Conservation (phyloP, 169 alveolate genomes). For the Theileria sp. region DNA sequence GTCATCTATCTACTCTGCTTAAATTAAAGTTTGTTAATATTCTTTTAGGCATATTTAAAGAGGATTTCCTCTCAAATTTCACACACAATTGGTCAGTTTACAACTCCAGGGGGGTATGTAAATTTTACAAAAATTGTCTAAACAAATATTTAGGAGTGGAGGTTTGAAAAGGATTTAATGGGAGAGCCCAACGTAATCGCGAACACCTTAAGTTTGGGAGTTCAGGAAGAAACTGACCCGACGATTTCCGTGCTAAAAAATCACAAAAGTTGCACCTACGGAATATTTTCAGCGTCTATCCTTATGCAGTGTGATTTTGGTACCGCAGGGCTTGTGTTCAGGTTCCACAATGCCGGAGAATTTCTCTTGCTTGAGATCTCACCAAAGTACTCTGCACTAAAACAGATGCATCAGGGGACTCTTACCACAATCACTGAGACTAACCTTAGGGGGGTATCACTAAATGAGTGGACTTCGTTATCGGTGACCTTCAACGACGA, state of each 20-base stretch:
- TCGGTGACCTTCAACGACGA: slow-evolving; percentile 68
- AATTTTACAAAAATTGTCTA: no score
- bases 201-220: slow-evolving; percentile 60
- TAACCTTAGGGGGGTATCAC: slow-evolving; percentile 58
- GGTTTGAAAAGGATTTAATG: slow-evolving; percentile 70
- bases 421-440: slow-evolving; percentile 70
- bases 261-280: slow-evolving; percentile 74
- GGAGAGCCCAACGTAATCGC: slow-evolving; percentile 80
- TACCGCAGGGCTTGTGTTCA: slow-evolving; percentile 74
- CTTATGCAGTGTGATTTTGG: slow-evolving; percentile 80
- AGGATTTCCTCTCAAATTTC: slow-evolving; percentile 25
- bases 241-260: slow-evolving; percentile 72
- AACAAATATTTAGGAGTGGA: slow-evolving; percentile 58
- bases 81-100: slow-evolving; percentile 45
- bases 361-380: slow-evolving; percentile 77
- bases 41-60: slow-evolving; percentile 43
- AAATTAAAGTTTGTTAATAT: slow-evolving; percentile 19
- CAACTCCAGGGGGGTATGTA: slow-evolving; percentile 35
- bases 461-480: slow-evolving; percentile 71
- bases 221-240: slow-evolving; percentile 45
- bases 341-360: slow-evolving; percentile 73
- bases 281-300: slow-evolving; percentile 70
- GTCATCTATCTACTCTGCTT: neutral
- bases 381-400: slow-evolving; percentile 63
- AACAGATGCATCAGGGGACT: slow-evolving; percentile 71